A percentile compares a stretch with the other conserved stretches of the same genome.
Conservation (phyloP, 495 filamentous ascomycete species). For the Penicillium psychrofluorescens region DNA sequence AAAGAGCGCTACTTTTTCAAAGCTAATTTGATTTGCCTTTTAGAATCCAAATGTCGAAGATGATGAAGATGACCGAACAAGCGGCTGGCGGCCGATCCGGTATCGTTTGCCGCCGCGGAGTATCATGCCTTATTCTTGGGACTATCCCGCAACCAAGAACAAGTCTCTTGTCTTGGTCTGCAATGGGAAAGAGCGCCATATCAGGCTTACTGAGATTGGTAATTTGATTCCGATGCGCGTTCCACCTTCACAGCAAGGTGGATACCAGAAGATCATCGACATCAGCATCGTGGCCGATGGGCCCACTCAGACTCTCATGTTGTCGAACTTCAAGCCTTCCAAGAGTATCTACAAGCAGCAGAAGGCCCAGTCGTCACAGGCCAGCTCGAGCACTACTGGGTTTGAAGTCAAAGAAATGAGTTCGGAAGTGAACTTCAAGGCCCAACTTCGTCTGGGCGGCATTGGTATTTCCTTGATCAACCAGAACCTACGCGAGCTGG, state of each 20-base stretch:
- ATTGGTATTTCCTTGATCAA: slow-evolving; percentile 94
- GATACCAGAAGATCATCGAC: slow-evolving; percentile 76
- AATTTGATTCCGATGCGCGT: slow-evolving; percentile 87
- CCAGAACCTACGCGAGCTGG: slow-evolving; percentile 79
- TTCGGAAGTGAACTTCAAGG: slow-evolving; percentile 79
- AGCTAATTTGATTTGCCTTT: slow-evolving; percentile 5
- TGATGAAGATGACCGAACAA: slow-evolving; percentile 65
- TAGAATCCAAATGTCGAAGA: slow-evolving; percentile 69
- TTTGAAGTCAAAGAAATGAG: slow-evolving; percentile 93
- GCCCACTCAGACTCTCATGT: slow-evolving; percentile 84
- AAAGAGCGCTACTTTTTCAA: no score
- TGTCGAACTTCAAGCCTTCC: slow-evolving; percentile 91
- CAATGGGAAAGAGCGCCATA: slow-evolving; percentile 73
- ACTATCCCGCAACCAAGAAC: slow-evolving; percentile 93
- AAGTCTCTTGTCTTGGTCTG: slow-evolving; percentile 82
- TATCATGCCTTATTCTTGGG: slow-evolving; percentile 99
- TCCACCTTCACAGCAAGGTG: slow-evolving; percentile 48
- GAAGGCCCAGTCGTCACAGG: slow-evolving; percentile 45
- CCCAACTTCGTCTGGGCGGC: slow-evolving; percentile 78
- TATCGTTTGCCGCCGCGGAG: slow-evolving; percentile 92
- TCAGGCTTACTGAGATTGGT: slow-evolving; percentile 93
- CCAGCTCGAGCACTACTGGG: slow-evolving; percentile 49
- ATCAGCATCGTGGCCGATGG: slow-evolving; percentile 93
- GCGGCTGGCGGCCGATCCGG: slow-evolving; percentile 80
- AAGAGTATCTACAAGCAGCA: slow-evolving; percentile 94